Evolutionary conservation across 768 basidiomycete genomes (phyloP).

Genomic region (Agrocybe praecox): DNA sequence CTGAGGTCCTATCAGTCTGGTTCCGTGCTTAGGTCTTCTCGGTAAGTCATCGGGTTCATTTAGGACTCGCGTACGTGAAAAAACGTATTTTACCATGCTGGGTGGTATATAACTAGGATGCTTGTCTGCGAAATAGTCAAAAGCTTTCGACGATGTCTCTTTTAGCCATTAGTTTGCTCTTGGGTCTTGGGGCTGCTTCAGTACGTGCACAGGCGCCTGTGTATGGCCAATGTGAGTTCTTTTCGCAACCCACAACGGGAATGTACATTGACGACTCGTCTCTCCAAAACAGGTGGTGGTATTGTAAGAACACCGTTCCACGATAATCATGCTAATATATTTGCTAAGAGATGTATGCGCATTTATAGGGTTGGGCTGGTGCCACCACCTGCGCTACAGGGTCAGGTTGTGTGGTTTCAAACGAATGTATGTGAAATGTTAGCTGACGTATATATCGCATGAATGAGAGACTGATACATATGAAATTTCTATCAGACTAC

Average conservation of each 20-base stretch:
- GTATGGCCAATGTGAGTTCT: slow-evolving; percentile 13
- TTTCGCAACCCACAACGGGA: not conserved
- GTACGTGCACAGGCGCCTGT: slow-evolving; percentile 11
- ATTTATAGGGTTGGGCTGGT: slow-evolving; percentile 11
- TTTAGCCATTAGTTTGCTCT: slow-evolving; percentile 12
- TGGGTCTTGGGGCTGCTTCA: slow-evolving; percentile 9
- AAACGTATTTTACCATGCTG: not conserved
- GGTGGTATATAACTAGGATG: too few species aligned
- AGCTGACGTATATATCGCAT: not conserved
- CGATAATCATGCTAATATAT: not conserved
- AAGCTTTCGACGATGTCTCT: slow-evolving; percentile 6
- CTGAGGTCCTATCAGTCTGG: not conserved
- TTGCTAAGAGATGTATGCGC: not conserved
- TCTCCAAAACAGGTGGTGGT: slow-evolving; percentile 3
- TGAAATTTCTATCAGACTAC: slow-evolving; percentile 6
- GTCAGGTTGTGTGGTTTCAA: slow-evolving; percentile 14
- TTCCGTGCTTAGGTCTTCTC: slow-evolving; percentile 4
- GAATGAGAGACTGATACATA: not conserved
- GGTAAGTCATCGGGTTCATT: slow-evolving; percentile 12
- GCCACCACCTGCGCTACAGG: slow-evolving; percentile 17
- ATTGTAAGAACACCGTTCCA: not conserved
- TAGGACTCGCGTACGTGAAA: not conserved
- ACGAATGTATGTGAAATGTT: slow-evolving; percentile 5
- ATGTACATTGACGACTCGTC: not conserved
- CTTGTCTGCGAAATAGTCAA: too few species aligned